These are phyloP conservation scores for Sugiyamaella neomexicana DNA, from an alignment of 1,139 yeast genomes.

Conservation along the genomic window DNA sequence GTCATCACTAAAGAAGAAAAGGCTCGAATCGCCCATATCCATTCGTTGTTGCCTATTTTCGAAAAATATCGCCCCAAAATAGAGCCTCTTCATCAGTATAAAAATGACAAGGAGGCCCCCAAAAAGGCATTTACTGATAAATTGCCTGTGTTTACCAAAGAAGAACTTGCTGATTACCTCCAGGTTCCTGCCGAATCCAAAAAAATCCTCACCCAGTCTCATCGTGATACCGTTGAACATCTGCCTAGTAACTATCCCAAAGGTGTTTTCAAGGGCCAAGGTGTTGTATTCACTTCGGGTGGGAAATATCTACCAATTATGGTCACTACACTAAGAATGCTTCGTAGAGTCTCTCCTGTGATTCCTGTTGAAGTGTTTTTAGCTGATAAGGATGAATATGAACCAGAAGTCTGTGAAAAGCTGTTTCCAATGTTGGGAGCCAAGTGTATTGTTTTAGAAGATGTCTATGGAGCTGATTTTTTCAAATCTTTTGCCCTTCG, in stretches of 20 bases:
- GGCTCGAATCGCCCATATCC: slow-evolving; percentile 17
- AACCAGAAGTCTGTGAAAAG: slow-evolving; percentile 61
- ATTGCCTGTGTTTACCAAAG: slow-evolving; percentile 38
- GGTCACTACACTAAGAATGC: slow-evolving; percentile 60
- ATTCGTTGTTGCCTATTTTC: slow-evolving; percentile 16
- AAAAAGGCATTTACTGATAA: slow-evolving; percentile 30
- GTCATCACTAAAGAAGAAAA: slow-evolving; percentile 6
- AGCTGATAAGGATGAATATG: slow-evolving; percentile 69
- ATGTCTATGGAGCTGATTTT: slow-evolving; percentile 17
- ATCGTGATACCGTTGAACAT: slow-evolving; percentile 49
- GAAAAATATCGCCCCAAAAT: slow-evolving; percentile 20
- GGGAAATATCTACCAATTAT: slow-evolving; percentile 76
- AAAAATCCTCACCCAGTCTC: slow-evolving; percentile 52
- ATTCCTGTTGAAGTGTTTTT: slow-evolving; percentile 78
- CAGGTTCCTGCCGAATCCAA: slow-evolving; percentile 53
- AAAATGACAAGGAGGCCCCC: slow-evolving; percentile 27
- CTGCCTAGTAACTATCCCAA: slow-evolving; percentile 47
- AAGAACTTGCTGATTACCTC: slow-evolving; percentile 54
- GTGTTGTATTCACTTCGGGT: slow-evolving; percentile 82
- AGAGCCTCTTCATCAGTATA: slow-evolving; percentile 26
- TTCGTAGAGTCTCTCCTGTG: slow-evolving; percentile 61
- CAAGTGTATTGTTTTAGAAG: slow-evolving; percentile 32
- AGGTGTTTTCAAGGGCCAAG: slow-evolving; percentile 52
- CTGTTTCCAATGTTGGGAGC: slow-evolving; percentile 69
- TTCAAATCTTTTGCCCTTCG: slow-evolving; percentile 16